Percentiles rank a stretch among this genome's conserved stretches.
Conservation (phyloP, 176 grass and related monocot species). For the Bromus sterilis region DNA sequence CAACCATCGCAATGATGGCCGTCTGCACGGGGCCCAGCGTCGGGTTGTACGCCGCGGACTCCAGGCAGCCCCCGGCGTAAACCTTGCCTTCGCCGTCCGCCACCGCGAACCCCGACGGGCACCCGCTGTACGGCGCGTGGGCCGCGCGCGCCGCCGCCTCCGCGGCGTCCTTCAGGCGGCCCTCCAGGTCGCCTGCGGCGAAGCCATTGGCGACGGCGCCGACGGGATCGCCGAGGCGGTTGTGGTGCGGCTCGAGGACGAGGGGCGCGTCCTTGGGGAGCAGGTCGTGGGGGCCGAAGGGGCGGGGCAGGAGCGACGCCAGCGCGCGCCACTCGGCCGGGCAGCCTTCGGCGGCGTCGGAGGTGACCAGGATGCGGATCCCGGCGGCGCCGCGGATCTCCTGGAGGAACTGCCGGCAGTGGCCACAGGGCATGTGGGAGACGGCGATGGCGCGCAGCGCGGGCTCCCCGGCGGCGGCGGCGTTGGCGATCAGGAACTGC, state of each 20-base stretch:
- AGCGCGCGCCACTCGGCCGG: conserved; percentile 53
- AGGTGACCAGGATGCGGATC: conserved; percentile 76
- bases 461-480: conserved; percentile 57
- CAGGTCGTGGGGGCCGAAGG: conserved; percentile 75
- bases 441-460: conserved; percentile 76
- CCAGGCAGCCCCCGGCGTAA: conserved; percentile 59
- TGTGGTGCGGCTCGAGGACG: conserved; percentile 73
- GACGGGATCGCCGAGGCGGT: conserved; percentile 34
- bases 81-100: conserved; percentile 54
- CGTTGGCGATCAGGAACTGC: conserved; percentile 84
- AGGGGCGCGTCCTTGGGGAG: conserved; percentile 53
- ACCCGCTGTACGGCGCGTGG: conserved; percentile 83
- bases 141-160: conserved; percentile 52
- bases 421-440: conserved; percentile 86
- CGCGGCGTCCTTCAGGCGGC: conserved; percentile 43
- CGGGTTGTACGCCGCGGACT: conserved; percentile 90
- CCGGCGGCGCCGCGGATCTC: conserved; percentile 70
- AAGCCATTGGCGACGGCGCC: conserved; percentile 23
- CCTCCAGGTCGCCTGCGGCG: conserved; percentile 2
- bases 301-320: conserved; percentile 62
- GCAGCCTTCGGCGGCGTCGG: conserved; percentile 41
- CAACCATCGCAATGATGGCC: conserved; percentile 68
- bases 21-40: conserved; percentile 83
- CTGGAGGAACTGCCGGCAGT: conserved; percentile 98
- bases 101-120: conserved; percentile 76